These are phyloP conservation scores for Abortiporus biennis DNA, from an alignment of 1,284 basidiomycete genomes.

Conservation along the genomic window DNA sequence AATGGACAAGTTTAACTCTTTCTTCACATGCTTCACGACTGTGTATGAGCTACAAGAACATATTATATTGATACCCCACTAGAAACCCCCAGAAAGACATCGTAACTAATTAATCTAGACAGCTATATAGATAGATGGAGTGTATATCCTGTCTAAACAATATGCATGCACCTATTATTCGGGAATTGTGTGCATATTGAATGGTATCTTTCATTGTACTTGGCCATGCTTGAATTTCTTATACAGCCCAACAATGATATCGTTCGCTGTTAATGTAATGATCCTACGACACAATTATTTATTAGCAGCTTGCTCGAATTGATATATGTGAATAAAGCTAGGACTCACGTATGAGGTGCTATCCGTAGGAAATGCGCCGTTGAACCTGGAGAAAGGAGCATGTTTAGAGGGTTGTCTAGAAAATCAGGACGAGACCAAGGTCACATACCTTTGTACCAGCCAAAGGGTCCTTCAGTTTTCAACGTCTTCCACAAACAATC, in stretches of 20 bases:
- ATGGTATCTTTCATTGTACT: not conserved
- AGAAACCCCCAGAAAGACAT: no score
- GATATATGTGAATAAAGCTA: not conserved
- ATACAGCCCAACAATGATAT: conserved; percentile 77
- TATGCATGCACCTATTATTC: no score
- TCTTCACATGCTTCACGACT: no score
- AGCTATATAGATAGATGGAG: no score
- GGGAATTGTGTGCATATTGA: no score
- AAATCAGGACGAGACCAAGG: not conserved
- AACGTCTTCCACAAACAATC: conserved; percentile 97
- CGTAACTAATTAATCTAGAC: no score
- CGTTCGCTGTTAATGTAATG: conserved; percentile 83
- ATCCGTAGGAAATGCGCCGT: conserved; percentile 91
- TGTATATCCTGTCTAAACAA: no score
- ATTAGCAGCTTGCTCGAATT: not conserved
- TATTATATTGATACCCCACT: no score
- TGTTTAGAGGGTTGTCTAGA: not conserved
- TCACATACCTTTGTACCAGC: conserved; percentile 83
- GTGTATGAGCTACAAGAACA: no score
- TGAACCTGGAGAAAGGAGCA: conserved; percentile 48
- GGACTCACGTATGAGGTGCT: conserved; percentile 80
- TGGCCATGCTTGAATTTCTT: conserved; percentile 28
- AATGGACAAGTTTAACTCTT: no score
- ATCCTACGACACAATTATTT: conserved; percentile 43
- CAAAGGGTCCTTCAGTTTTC: conserved; percentile 83